phyloP scores from a whole-genome alignment of 164 flowering plant genomes.

The Cinnamomum chago region DNA sequence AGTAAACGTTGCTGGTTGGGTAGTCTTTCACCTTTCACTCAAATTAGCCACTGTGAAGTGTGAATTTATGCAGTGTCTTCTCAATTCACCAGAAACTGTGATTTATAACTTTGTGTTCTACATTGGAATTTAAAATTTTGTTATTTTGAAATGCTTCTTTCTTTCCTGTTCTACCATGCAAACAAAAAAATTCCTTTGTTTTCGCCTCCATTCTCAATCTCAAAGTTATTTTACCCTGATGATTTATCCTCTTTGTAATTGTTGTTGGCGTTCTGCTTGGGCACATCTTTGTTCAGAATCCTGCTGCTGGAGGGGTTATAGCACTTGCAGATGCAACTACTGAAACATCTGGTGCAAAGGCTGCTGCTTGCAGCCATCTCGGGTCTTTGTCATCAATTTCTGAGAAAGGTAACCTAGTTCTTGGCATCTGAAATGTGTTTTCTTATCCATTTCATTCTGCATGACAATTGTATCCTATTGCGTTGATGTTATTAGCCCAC shows the following conservation, averaged over 20 bases:
- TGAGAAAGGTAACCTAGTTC: conserved; percentile 43
- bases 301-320: conserved; percentile 35
- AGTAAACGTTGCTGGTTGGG: not conserved
- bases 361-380: conserved; percentile 78
- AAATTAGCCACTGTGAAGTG: no score
- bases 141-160: not conserved
- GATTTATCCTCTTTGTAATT: not conserved
- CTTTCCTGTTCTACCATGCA: not conserved
- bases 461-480: not conserved
- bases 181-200: not conserved
- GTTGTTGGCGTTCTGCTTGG: conserved; percentile 8
- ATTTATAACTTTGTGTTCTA: no score
- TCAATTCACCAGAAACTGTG: no score
- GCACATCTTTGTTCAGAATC: conserved; percentile 30
- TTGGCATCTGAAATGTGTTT: not conserved
- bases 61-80: no score
- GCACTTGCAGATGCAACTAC: conserved; percentile 57
- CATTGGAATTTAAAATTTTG: not conserved
- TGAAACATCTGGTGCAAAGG: conserved; percentile 78
- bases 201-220: conserved; percentile 1
- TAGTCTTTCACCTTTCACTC: no score
- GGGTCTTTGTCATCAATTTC: conserved; percentile 70
- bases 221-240: not conserved
- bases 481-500: not conserved
- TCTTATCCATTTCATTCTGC: not conserved